Conservation (phyloP, 1,284 basidiomycete genomes). For the Boletellus deceptivus region DNA sequence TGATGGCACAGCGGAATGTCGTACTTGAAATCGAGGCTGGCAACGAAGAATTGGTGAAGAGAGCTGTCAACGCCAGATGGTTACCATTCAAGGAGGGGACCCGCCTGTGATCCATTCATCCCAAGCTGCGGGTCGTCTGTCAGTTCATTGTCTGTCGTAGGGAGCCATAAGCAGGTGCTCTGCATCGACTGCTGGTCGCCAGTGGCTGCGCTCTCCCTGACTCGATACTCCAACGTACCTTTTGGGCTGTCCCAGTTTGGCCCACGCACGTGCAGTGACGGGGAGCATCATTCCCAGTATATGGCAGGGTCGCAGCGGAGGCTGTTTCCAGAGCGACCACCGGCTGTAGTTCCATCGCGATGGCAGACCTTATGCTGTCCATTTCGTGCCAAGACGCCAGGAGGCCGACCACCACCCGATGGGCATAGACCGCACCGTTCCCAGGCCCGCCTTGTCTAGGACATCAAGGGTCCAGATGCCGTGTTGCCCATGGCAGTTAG, state of each 20-base stretch:
- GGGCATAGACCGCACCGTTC: background rate
- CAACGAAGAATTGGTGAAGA: background rate
- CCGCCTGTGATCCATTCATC: background rate
- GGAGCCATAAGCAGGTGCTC: background rate
- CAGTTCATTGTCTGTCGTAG: too few species aligned
- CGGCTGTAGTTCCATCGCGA: too few species aligned
- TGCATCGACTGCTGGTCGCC: too few species aligned
- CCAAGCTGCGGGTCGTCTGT: too few species aligned
- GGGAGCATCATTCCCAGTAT: background rate
- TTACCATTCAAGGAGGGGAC: background rate
- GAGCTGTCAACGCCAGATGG: background rate
- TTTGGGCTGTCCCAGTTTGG: too few species aligned
- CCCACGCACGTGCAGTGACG: too few species aligned
- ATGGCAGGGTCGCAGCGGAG: slow-evolving; percentile 1
- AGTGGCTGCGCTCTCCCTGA: too few species aligned
- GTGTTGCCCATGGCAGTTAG: background rate
- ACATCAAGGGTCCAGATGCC: slow-evolving; percentile 5
- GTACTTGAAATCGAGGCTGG: background rate
- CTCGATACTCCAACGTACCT: too few species aligned
- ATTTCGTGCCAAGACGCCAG: background rate
- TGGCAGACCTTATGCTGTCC: background rate
- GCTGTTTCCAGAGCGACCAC: background rate
- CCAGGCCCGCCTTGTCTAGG: slow-evolving; percentile 5
- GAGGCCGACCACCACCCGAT: too few species aligned
- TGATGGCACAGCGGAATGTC: too few species aligned